These are phyloP conservation scores for Colletotrichum kahawae DNA, from an alignment of 2,329 filamentous ascomycete species.

Conservation along the genomic window DNA sequence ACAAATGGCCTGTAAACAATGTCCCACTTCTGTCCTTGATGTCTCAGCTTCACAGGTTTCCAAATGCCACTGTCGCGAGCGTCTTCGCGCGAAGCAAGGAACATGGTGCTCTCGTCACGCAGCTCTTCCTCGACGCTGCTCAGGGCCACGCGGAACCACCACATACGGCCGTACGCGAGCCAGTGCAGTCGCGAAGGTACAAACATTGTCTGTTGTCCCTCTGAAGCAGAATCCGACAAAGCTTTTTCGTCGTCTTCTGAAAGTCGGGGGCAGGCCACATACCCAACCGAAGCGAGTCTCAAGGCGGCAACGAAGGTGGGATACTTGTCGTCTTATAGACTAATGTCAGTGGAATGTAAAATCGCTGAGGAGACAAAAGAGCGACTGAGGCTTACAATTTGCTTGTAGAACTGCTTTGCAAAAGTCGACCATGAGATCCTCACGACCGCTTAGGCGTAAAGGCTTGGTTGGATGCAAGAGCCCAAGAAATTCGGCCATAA, in stretches of 20 bases:
- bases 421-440: not conserved
- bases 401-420: not conserved
- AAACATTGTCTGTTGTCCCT: not conserved
- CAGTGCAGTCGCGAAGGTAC: not conserved
- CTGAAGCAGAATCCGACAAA: not conserved
- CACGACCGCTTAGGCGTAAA: not conserved
- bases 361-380: no score
- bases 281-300: not conserved
- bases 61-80: not conserved
- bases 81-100: not conserved
- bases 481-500: not conserved
- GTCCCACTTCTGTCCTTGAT: not conserved
- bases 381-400: not conserved
- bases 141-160: not conserved
- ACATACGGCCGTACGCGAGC: not conserved
- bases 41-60: not conserved
- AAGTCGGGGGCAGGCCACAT: not conserved
- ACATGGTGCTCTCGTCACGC: not conserved
- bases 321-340: not conserved
- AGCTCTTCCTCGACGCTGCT: not conserved
- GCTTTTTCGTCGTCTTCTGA: no score
- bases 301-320: not conserved
- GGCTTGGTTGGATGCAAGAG: not conserved
- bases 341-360: no score
- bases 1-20: not conserved